These are phyloP conservation scores for Fusarium xylarioides DNA, from an alignment of 2,329 filamentous ascomycete genomes.

Conservation along the genomic window DNA sequence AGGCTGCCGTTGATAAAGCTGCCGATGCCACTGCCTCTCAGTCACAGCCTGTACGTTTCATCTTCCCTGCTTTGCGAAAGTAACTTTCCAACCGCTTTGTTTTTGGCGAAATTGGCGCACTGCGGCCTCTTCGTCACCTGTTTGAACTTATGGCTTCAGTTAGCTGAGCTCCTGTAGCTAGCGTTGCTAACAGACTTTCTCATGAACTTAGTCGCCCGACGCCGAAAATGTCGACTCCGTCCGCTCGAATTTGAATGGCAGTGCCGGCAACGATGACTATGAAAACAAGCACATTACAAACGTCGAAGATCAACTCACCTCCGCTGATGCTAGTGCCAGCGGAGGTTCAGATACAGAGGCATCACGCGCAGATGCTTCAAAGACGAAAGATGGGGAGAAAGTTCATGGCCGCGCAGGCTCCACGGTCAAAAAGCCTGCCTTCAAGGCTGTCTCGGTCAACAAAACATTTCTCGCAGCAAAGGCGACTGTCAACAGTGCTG, in stretches of 20 bases:
- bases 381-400: slow-evolving; percentile 65
- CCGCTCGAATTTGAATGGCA: slow-evolving; percentile 60
- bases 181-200: slow-evolving; percentile 26
- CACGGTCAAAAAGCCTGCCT: slow-evolving; percentile 76
- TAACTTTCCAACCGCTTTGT: neutral
- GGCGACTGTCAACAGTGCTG: slow-evolving; percentile 54
- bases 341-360: slow-evolving; percentile 82
- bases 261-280: slow-evolving; percentile 58
- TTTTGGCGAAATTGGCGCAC: neutral
- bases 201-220: slow-evolving; percentile 46
- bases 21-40: slow-evolving; percentile 63
- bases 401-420: slow-evolving; percentile 67
- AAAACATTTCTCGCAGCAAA: slow-evolving; percentile 85
- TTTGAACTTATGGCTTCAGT: neutral
- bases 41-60: slow-evolving; percentile 55
- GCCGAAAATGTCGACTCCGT: slow-evolving; percentile 59
- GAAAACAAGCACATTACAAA: slow-evolving; percentile 66
- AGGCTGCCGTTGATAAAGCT: slow-evolving; percentile 63
- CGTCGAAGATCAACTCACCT: slow-evolving; percentile 68
- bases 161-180: neutral
- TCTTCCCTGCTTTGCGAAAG: neutral
- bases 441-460: slow-evolving; percentile 88
- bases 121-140: neutral
- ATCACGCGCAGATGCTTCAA: slow-evolving; percentile 65
- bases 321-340: slow-evolving; percentile 74